These are phyloP conservation scores for Laburnicola sp. DNA, from an alignment of 2,329 filamentous ascomycete genomes.

Conservation along the genomic window DNA sequence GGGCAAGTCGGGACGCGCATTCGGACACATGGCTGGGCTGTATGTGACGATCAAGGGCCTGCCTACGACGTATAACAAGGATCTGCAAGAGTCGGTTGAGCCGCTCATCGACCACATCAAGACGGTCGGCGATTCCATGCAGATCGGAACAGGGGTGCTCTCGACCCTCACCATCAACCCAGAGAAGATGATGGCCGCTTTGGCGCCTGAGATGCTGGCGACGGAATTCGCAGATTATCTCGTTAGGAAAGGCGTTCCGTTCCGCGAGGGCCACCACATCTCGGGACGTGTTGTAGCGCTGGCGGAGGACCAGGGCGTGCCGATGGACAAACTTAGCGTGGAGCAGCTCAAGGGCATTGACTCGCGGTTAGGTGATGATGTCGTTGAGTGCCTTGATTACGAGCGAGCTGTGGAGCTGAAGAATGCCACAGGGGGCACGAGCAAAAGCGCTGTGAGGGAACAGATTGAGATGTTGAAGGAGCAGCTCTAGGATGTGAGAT, in stretches of 20 bases:
- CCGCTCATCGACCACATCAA: constrained; percentile 83
- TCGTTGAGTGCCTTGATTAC: constrained; percentile 74
- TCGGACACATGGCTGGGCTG: constrained; percentile 79
- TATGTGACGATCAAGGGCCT: constrained; percentile 77
- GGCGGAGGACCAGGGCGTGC: constrained; percentile 65
- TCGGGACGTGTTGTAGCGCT: constrained; percentile 72
- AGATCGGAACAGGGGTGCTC: constrained; percentile 80
- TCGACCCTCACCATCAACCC: constrained; percentile 70
- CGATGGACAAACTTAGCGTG: constrained; percentile 70
- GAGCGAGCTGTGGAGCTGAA: constrained; percentile 81
- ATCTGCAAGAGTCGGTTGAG: constrained; percentile 85
- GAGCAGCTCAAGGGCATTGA: constrained; percentile 71
- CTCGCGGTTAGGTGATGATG: constrained; percentile 69
- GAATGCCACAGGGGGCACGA: constrained; percentile 76
- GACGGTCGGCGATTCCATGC: constrained; percentile 77
- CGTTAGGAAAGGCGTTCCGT: constrained; percentile 69
- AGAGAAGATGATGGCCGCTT: constrained; percentile 75
- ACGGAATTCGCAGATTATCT: constrained; percentile 69
- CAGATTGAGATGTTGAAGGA: constrained; percentile 61
- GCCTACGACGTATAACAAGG: constrained; percentile 86
- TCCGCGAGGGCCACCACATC: constrained; percentile 80
- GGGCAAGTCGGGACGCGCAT: constrained; percentile 75
- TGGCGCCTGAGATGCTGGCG: constrained; percentile 83
- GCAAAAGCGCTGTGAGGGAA: constrained; percentile 66
- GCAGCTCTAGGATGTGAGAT: constrained; percentile 34